A percentile compares a stretch with the other conserved stretches of the same genome.
These are phyloP conservation scores for Ogataea ganodermae DNA, from an alignment of 805 yeast species.

Conservation along the genomic window DNA sequence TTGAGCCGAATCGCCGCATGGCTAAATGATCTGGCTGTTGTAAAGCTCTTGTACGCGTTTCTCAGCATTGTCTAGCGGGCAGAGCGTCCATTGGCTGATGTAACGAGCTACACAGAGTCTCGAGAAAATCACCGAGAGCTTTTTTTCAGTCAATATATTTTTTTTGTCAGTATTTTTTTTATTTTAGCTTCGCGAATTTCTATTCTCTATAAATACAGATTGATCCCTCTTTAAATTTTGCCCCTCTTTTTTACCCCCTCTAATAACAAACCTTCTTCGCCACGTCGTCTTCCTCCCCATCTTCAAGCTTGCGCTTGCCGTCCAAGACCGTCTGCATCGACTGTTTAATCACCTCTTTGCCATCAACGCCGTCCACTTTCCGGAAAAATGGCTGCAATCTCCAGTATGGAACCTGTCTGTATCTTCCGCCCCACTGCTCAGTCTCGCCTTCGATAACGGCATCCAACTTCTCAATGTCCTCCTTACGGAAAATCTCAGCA, in stretches of 20 bases:
- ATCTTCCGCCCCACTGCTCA: constrained; percentile 77
- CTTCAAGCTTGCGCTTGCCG: constrained; percentile 9
- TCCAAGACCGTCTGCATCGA: constrained; percentile 22
- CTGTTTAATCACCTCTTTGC: constrained; percentile 39
- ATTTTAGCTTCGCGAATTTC: not conserved
- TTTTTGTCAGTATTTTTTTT: not conserved
- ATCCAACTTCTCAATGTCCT: constrained; percentile 59
- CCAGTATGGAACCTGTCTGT: constrained; percentile 89
- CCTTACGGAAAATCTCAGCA: constrained; percentile 50
- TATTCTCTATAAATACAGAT: not conserved
- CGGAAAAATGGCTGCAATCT: constrained; percentile 95
- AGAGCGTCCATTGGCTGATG: not conserved
- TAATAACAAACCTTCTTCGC: constrained; percentile 1
- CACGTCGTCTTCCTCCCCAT: not conserved
- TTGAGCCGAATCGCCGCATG: not conserved
- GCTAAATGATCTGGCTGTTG: not conserved
- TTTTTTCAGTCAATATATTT: not conserved
- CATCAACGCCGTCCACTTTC: constrained; percentile 76
- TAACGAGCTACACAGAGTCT: not conserved
- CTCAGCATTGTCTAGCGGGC: not conserved
- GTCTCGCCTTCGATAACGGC: constrained; percentile 51
- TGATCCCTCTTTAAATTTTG: not conserved
- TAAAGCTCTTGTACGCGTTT: not conserved
- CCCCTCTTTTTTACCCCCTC: not conserved
- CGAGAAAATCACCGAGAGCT: not conserved